Evolutionary conservation across 345 rosid genomes (phyloP).

Genomic region (Pistacia vera): DNA sequence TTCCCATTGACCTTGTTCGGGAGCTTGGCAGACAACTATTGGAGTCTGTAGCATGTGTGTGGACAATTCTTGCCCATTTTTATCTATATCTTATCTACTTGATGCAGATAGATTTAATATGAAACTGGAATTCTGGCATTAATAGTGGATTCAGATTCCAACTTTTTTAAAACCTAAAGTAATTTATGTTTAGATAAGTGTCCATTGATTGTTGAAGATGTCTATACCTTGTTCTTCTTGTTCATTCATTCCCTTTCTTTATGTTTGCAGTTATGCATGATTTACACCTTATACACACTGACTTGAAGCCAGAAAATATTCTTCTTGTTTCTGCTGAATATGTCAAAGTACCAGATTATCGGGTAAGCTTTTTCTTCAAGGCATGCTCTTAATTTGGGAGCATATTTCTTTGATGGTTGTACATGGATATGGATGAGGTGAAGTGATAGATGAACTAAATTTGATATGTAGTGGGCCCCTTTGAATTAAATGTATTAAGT

Average conservation of each 20-base stretch:
- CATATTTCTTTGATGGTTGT: neutral
- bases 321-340: conserved; percentile 75
- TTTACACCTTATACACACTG: conserved; percentile 73
- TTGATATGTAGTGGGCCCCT: neutral
- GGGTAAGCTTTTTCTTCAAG: conserved; percentile 38
- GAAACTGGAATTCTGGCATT: conserved; percentile 15
- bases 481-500: neutral
- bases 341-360: conserved; percentile 76
- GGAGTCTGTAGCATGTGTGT: conserved; percentile 99
- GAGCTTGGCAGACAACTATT: conserved; percentile 99
- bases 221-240: conserved; percentile 18
- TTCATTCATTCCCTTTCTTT: conserved; percentile 12
- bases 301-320: conserved; percentile 86
- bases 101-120: conserved; percentile 19
- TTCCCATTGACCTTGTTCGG: conserved; percentile 99
- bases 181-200: conserved; percentile 9
- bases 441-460: neutral
- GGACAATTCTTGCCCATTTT: conserved; percentile 59
- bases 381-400: neutral
- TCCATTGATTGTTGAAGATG: conserved; percentile 13
- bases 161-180: conserved; percentile 1
- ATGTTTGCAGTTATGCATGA: conserved; percentile 77
- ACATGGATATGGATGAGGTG: neutral
- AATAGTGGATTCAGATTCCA: conserved; percentile 7
- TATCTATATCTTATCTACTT: conserved; percentile 40